phyloP scores from a whole-genome alignment of 140 eudicot genomes.

The Senecio squalidus region DNA sequence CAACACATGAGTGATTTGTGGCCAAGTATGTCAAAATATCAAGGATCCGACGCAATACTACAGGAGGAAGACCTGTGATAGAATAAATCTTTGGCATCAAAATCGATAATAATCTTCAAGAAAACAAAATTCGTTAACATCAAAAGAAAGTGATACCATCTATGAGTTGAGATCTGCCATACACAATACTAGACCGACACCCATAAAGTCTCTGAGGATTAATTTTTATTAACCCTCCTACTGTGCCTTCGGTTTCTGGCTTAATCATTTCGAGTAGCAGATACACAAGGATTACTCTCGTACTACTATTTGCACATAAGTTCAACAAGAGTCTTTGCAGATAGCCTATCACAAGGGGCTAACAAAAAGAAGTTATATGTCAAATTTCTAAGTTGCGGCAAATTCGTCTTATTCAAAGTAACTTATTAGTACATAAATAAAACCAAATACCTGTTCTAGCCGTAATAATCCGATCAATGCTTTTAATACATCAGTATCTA shows the following conservation, averaged over 20 bases:
- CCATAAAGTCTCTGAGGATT: slow-evolving; percentile 81
- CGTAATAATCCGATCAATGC: slow-evolving; percentile 79
- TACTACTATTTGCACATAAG: slow-evolving; percentile 72
- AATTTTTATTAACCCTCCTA: slow-evolving; percentile 38
- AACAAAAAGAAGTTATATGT: slow-evolving; percentile 19
- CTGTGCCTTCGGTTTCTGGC: slow-evolving; percentile 47
- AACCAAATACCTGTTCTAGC: slow-evolving; percentile 60
- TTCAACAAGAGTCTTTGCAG: slow-evolving; percentile 88
- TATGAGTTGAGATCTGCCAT: slow-evolving; percentile 76
- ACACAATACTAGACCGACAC: slow-evolving; percentile 83
- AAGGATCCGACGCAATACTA: slow-evolving; percentile 84
- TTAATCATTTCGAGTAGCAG: slow-evolving; percentile 70
- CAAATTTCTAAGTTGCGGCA: slow-evolving; percentile 11
- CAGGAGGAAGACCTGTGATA: slow-evolving; percentile 87
- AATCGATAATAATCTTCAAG: neutral
- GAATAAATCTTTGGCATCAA: slow-evolving; percentile 1
- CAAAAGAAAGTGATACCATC: slow-evolving; percentile 46
- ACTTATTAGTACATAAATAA: neutral
- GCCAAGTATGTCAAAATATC: slow-evolving; percentile 89
- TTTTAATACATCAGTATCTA: slow-evolving; percentile 78
- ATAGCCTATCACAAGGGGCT: slow-evolving; percentile 83
- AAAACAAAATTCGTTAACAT: slow-evolving; percentile 7
- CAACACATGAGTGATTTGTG: slow-evolving; percentile 72
- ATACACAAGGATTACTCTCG: slow-evolving; percentile 58
- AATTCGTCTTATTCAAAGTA: slow-evolving; percentile 13